These are phyloP conservation scores for Colletotrichum euphorbiae DNA, from an alignment of 2,329 filamentous ascomycete species.

Conservation along the genomic window DNA sequence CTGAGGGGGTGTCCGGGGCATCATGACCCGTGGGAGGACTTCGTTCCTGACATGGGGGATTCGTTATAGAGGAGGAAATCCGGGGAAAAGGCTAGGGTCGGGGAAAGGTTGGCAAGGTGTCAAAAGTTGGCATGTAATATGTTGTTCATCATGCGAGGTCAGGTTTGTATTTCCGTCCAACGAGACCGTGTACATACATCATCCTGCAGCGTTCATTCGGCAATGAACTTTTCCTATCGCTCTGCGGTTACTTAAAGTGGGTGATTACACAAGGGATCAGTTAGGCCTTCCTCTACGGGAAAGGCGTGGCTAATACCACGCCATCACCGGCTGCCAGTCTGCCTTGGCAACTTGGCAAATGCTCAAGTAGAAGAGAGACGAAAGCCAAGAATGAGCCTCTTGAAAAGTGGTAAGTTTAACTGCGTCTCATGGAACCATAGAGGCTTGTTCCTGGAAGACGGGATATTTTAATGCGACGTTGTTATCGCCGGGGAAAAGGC, in stretches of 20 bases:
- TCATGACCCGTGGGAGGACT: conserved; percentile 8
- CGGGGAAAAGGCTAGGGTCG: not conserved
- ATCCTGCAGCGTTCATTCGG: not conserved
- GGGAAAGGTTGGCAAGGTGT: not conserved
- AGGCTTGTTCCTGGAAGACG: not conserved
- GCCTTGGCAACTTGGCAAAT: conserved; percentile 34
- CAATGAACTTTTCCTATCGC: not conserved
- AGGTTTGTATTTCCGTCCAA: not conserved
- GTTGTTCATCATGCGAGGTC: not conserved
- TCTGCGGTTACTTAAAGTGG: too few relatives aligned
- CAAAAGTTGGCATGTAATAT: not conserved
- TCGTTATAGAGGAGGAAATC: not conserved
- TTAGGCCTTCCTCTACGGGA: conserved; percentile 22
- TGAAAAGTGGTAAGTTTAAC: not conserved
- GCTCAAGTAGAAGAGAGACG: not conserved
- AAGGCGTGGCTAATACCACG: not conserved
- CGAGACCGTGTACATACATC: not conserved
- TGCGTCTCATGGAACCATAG: not conserved
- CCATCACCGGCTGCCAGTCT: conserved; percentile 1
- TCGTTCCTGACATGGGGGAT: not conserved
- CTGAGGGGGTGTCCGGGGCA: conserved; percentile 8
- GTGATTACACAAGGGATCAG: not conserved
- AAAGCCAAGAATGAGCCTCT: conserved; percentile 21
- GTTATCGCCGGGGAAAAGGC: not conserved
- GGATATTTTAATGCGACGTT: not conserved